Conservation (phyloP, 306 rosid species). For the Citrullus mucosospermus region DNA sequence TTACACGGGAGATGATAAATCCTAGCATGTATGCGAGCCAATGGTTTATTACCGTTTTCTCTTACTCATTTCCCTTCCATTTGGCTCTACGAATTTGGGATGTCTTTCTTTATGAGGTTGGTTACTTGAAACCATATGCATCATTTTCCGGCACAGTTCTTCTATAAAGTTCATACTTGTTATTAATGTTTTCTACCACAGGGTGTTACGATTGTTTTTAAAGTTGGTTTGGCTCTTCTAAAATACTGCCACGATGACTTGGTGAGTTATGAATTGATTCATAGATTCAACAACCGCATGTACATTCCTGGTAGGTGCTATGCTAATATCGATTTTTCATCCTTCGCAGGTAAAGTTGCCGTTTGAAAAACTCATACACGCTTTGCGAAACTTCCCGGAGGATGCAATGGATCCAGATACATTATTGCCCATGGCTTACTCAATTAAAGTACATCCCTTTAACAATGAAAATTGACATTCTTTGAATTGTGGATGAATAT, state of each 20-base stretch:
- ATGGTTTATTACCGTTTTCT: slow-evolving; percentile 96
- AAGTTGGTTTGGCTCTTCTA: slow-evolving; percentile 92
- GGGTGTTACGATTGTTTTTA: slow-evolving; percentile 91
- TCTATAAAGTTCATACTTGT: background rate
- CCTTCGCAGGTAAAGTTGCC: slow-evolving; percentile 66
- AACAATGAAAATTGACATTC: background rate
- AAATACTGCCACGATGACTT: slow-evolving; percentile 88
- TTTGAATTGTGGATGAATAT: background rate
- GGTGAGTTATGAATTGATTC: slow-evolving; percentile 41
- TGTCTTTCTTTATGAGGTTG: slow-evolving; percentile 87
- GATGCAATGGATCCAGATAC: slow-evolving; percentile 89
- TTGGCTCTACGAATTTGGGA: slow-evolving; percentile 98
- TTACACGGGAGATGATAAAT: slow-evolving; percentile 74
- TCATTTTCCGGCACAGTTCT: slow-evolving; percentile 3
- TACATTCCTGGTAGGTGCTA: background rate
- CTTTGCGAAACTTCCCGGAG: slow-evolving; percentile 84
- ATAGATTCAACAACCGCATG: background rate
- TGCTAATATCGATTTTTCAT: slow-evolving; percentile 11
- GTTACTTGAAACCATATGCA: slow-evolving; percentile 12
- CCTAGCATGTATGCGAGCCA: slow-evolving; percentile 99
- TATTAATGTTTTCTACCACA: slow-evolving; percentile 22
- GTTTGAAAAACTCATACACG: slow-evolving; percentile 90
- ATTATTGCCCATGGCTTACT: slow-evolving; percentile 77
- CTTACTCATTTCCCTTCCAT: slow-evolving; percentile 95
- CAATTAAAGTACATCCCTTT: slow-evolving; percentile 56